phyloP scores from a whole-genome alignment of 495 filamentous ascomycete species.

The Letharia columbiana region DNA sequence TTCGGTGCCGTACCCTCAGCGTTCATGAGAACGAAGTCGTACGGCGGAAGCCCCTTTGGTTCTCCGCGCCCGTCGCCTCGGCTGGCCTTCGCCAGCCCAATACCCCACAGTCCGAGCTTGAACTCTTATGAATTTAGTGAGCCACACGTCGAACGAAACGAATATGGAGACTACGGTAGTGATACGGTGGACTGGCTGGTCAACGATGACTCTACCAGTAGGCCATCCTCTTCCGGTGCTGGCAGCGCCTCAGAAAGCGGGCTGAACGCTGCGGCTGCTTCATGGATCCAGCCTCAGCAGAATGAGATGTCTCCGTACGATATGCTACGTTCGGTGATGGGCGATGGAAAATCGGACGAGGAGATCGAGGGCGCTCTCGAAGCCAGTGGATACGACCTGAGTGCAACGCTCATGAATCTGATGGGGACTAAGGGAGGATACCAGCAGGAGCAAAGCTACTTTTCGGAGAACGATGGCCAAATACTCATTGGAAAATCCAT shows the following conservation, averaged over 20 bases:
- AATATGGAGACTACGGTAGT: constrained; percentile 83
- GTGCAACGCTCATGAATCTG: constrained; percentile 75
- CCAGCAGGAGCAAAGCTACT: constrained; percentile 23
- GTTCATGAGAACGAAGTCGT: constrained; percentile 64
- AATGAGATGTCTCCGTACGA: constrained; percentile 96
- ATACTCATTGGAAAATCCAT: constrained; percentile 89
- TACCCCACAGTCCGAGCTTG: constrained; percentile 88
- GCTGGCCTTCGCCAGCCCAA: constrained; percentile 85
- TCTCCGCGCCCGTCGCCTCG: constrained; percentile 91
- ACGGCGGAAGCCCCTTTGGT: constrained; percentile 79
- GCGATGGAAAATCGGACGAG: constrained; percentile 80
- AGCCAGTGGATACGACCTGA: constrained; percentile 84
- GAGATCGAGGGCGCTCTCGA: constrained; percentile 88
- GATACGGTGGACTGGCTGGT: constrained; percentile 92
- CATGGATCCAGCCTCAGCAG: constrained; percentile 68
- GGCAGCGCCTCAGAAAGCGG: constrained; percentile 46
- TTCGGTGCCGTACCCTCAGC: constrained; percentile 60
- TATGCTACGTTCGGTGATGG: constrained; percentile 90
- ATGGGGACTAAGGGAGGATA: constrained; percentile 49
- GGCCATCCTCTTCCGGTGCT: constrained; percentile 61
- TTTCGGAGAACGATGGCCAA: constrained; percentile 32
- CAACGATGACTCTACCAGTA: constrained; percentile 75
- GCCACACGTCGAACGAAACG: constrained; percentile 65
- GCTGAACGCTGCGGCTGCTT: constrained; percentile 65
- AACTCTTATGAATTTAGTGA: constrained; percentile 90